These are phyloP conservation scores for Fonsecaea pugnacius DNA, from an alignment of 2,329 filamentous ascomycete species.

Conservation along the genomic window DNA sequence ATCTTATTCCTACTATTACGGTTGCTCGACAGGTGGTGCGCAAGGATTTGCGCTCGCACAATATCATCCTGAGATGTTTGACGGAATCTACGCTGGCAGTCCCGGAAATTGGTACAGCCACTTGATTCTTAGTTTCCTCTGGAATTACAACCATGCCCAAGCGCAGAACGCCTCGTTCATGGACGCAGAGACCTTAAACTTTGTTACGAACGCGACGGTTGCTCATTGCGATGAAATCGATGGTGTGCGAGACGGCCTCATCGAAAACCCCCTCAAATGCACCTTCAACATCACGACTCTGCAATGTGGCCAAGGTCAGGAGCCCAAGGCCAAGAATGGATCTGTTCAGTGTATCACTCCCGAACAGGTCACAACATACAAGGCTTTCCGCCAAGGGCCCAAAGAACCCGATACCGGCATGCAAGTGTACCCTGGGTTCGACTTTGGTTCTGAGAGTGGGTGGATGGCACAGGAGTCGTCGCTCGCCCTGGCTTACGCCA, in stretches of 20 bases:
- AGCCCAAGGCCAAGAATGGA: background rate
- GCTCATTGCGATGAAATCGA: background rate
- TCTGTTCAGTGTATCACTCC: background rate
- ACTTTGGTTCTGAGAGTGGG: background rate
- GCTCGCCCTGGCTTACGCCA: background rate
- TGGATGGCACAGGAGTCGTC: background rate
- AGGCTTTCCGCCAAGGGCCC: background rate
- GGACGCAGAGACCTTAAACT: background rate
- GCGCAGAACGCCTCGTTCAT: background rate
- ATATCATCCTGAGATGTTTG: background rate
- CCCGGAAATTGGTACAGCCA: background rate
- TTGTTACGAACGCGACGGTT: background rate
- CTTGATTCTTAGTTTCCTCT: slow-evolving; percentile 3
- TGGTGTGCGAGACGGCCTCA: background rate
- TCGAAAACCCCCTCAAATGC: background rate
- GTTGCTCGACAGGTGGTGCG: background rate
- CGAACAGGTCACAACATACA: background rate
- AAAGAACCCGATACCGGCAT: background rate
- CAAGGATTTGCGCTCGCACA: slow-evolving; percentile 1
- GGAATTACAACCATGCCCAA: background rate
- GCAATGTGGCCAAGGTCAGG: background rate
- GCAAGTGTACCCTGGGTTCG: background rate
- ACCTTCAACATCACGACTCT: background rate
- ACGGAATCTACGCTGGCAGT: background rate
- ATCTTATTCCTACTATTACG: background rate